Evolutionary conservation across 176 grass and related monocot genomes (phyloP).

Genomic region (Triticum timopheevii): DNA sequence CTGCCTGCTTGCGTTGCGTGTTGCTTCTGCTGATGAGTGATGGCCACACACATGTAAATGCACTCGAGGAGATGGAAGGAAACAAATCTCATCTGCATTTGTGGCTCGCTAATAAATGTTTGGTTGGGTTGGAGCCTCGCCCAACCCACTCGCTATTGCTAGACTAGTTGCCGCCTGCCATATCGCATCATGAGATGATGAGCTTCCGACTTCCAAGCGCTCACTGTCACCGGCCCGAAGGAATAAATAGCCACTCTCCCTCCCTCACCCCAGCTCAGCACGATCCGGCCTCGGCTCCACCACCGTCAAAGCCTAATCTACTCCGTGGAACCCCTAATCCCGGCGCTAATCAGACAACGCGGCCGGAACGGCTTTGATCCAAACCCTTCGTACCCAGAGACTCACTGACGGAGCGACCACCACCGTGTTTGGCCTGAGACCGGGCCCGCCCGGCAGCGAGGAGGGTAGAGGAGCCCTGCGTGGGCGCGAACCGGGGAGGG

Average conservation of each 20-base stretch:
- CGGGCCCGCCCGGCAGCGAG: not conserved
- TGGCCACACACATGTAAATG: too few species aligned
- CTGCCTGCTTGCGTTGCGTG: too few species aligned
- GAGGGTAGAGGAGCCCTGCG: fast-evolving
- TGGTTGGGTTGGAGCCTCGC: not conserved
- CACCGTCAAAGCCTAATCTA: constrained; percentile 37
- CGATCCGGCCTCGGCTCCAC: constrained; percentile 11
- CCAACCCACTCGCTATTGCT: not conserved
- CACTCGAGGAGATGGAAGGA: too few species aligned
- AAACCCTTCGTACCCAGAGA: fast-evolving
- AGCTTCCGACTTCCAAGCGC: too few species aligned
- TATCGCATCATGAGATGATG: not conserved
- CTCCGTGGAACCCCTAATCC: not conserved
- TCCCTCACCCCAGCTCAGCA: constrained; percentile 23
- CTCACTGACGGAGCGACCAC: not conserved
- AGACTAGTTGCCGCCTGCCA: not conserved
- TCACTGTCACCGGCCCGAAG: not conserved
- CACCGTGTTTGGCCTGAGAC: fast-evolving
- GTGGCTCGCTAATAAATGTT: not conserved
- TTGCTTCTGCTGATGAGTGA: not conserved
- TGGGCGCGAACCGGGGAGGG: not conserved
- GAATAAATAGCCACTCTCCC: not conserved
- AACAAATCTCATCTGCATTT: not conserved
- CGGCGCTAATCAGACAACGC: not conserved
- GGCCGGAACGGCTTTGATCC: not conserved